phyloP scores from a whole-genome alignment of 2,329 filamentous ascomycete species.

The Talaromyces sp. region DNA sequence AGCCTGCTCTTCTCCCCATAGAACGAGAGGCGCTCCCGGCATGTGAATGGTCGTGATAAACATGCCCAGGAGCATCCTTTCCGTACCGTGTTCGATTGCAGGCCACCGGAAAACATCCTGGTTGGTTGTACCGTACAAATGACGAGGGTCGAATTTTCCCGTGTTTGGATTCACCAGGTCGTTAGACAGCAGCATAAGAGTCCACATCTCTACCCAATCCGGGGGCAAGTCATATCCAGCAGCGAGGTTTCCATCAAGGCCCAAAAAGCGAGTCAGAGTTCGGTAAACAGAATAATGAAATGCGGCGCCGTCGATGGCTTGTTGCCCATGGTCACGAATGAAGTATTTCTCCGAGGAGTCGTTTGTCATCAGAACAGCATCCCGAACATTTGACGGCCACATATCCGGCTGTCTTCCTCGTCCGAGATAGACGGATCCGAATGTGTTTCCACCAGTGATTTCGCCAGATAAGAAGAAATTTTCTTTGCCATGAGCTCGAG shows the following conservation, averaged over 20 bases:
- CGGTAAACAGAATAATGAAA: slow-evolving; percentile 64
- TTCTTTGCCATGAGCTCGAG: slow-evolving; percentile 51
- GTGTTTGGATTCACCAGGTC: slow-evolving; percentile 58
- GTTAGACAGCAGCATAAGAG: slow-evolving; percentile 53
- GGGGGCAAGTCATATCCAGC: slow-evolving; percentile 50
- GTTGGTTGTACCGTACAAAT: slow-evolving; percentile 61
- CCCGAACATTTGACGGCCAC: slow-evolving; percentile 42
- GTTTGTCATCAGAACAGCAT: slow-evolving; percentile 47
- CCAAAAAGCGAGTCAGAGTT: slow-evolving; percentile 56
- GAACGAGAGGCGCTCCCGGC: slow-evolving; percentile 56
- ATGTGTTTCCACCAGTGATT: slow-evolving; percentile 57
- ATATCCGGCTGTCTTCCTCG: slow-evolving; percentile 55
- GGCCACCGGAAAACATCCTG: slow-evolving; percentile 65
- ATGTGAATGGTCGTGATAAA: slow-evolving; percentile 57
- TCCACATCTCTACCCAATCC: slow-evolving; percentile 54
- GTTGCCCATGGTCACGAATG: slow-evolving; percentile 48
- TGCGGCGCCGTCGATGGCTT: slow-evolving; percentile 55
- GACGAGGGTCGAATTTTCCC: slow-evolving; percentile 58
- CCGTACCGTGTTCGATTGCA: slow-evolving; percentile 51
- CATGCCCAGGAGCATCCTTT: slow-evolving; percentile 53
- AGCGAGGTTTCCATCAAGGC: slow-evolving; percentile 53
- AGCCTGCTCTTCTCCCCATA: slow-evolving; percentile 63
- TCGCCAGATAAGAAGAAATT: slow-evolving; percentile 63
- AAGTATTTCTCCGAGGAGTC: slow-evolving; percentile 41
- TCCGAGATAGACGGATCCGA: slow-evolving; percentile 58